Base-by-base conservation (phyloP, 495 filamentous ascomycete species). In the Rostrohypoxylon terebratum region DNA sequence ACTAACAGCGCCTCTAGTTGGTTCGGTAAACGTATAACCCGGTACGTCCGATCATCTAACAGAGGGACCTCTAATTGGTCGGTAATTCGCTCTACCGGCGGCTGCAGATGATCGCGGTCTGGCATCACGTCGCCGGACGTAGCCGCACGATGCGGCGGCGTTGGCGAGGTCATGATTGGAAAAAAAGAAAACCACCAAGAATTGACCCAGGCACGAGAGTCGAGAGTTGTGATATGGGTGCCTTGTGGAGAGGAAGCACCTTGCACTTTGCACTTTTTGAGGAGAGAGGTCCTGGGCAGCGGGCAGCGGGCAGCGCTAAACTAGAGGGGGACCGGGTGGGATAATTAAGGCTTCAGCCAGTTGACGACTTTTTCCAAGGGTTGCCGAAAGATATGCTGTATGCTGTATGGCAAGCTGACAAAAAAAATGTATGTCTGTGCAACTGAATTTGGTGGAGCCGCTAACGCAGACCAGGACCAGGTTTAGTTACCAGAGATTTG, bases 1-100 rank as follows among this genome's bases (percentile, higher is more conserved):
- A 98, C 96, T 44, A 99, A 81, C 4, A 98, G 86, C 18, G 89
- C 96, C 83, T 99, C 96, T n/a, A 99, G 88, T 81, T 94, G 82
- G 79, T 98, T 99, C 3, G 89, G 83, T 48, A 99, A 83, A 63
- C 87, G 87, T 68, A 98, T 90, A 73, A 99, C 94, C 36, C 94
- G 86, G 78, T 99, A 99, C 2, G 87, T 87, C 18, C 96, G 88
- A 77, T 97, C 90, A 78, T 99, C 96, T 38, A 98, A 85, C 64
- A 90, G 91, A 2, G 96, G 95, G 68, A 90, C 91, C 83, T 98
- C 93, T 53, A 99, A 81, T 38, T 86, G 77, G 79, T 97, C 93
- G 36, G 94, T 89, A 64, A 99, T 83, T 64, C 89, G 84, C 77
- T 92, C 87, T 69, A 90, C 88, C 8, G 86, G 83, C 55, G 82